Base-by-base conservation (phyloP, 108 stramenopile genomes). In the Schizochytrium sp. region DNA sequence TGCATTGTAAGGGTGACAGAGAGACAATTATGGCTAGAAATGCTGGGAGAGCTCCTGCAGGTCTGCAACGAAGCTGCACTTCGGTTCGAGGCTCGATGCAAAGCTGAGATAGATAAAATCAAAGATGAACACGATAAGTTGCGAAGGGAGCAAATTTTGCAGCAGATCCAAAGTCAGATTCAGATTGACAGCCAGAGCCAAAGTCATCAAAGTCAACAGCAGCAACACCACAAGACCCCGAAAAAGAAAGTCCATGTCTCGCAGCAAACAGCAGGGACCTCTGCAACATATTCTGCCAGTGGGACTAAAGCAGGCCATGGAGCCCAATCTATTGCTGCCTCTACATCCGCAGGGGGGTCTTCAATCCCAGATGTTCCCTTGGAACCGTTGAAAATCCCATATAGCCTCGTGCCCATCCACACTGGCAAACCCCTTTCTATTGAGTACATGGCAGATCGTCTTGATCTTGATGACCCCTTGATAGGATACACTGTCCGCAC, bases 391-490 rank as follows among this genome's bases (percentile, higher is more conserved):
- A 38, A 61, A 5, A 61, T 91, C 56, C 4, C 55, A 3, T 42
- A 56, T n/a, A 56, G 46, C 87, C 73, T 72, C 57, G 72, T 46
- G 53, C 88, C 90, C 56, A n/a, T 38, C 3, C 88, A 57, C 72
- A 28, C 53, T 87, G 57, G 93, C 88, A 97, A 97, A 88, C 96
- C 97, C 0, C 89, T 97, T 19, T 94, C 94, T 87, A 91, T 97
- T 28, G 97, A 97, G 88, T 97, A 97, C 89, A 95, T 97, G 87
- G 96, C 96, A 41, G 97, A 97, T 91, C 95, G 97, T 4, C 92
- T 96, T 72, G 97, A 97, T 87, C 94, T 96, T 17, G 97, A 97
- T 89, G 97, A 97, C 91, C 97, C 97, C 2, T 60, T 96, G 10
- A 95, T 90, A 89, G 96, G 96, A 7, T 96, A 94, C 88, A 87